phyloP scores from a whole-genome alignment of 345 rosid species.

The Eucalyptus pumila region DNA sequence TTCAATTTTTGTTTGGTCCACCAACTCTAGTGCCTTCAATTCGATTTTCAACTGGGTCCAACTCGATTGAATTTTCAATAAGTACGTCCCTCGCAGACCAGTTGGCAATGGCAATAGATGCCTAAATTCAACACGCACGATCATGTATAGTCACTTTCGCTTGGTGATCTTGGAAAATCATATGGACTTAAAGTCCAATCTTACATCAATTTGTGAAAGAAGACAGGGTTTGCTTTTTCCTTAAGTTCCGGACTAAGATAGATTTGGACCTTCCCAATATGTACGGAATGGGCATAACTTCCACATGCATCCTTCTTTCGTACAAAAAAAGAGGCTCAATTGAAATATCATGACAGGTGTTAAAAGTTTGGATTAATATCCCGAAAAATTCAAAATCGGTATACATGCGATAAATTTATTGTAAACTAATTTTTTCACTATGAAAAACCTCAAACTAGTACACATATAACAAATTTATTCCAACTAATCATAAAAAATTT shows the following conservation, averaged over 20 bases:
- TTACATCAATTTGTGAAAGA: neutral
- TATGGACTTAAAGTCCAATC: neutral
- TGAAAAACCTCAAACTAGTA: accelerated
- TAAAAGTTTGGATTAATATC: too few species aligned
- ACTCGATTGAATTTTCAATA: neutral
- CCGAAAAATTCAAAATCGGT: accelerated
- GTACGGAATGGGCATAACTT: neutral
- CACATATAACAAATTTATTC: accelerated
- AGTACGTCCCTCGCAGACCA: neutral
- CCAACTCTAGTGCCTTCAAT: neutral
- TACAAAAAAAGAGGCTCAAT: neutral
- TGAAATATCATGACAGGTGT: neutral
- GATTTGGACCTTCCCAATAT: neutral
- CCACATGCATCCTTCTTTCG: neutral
- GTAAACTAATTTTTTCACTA: accelerated
- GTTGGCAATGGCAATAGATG: neutral
- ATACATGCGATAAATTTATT: too few species aligned
- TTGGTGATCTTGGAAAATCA: neutral
- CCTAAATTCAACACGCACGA: neutral
- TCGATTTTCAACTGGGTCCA: neutral
- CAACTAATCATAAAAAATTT: too few species aligned
- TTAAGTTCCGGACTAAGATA: neutral
- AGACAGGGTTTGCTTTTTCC: neutral
- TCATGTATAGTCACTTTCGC: neutral
- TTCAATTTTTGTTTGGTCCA: neutral